Evolutionary conservation across 306 rosid genomes (phyloP).

Genomic region (Casuarina equisetifolia): DNA sequence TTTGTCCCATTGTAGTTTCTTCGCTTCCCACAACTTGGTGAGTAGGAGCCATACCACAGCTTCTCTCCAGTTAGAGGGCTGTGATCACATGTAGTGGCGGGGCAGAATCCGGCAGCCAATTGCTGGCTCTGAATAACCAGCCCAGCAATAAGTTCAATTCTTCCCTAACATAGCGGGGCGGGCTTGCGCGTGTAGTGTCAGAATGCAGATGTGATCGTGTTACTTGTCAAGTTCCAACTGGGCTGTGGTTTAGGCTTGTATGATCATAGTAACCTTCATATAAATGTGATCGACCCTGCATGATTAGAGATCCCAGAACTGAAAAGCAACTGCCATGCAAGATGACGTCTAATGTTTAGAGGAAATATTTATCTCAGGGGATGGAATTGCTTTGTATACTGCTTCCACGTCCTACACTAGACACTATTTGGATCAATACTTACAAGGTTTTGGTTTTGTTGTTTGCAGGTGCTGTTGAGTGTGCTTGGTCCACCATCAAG

Average conservation of each 20-base stretch:
- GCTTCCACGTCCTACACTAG: not conserved
- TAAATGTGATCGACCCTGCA: not conserved
- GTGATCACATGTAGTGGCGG: not conserved
- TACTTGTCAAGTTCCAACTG: not conserved
- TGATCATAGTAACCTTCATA: not conserved
- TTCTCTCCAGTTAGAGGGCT: not conserved
- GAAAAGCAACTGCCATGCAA: not conserved
- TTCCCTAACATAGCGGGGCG: too few species aligned
- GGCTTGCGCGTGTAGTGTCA: too few species aligned
- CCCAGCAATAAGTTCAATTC: too few species aligned
- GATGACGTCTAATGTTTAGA: not conserved
- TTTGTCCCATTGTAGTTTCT: not conserved
- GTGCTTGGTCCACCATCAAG: slow-evolving; percentile 77
- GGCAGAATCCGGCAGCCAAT: too few species aligned
- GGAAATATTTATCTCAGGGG: not conserved
- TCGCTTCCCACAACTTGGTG: not conserved
- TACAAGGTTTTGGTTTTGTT: slow-evolving; percentile 13
- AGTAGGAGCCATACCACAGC: not conserved
- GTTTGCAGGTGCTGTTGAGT: slow-evolving; percentile 75
- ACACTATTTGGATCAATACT: not conserved
- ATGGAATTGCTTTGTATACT: not conserved
- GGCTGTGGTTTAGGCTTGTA: not conserved
- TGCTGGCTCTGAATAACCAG: too few species aligned
- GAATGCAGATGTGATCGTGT: not conserved
- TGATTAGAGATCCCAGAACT: not conserved